Evolutionary conservation across 495 filamentous ascomycete species (phyloP).

Genomic region (Aspergillus funiculosus): DNA sequence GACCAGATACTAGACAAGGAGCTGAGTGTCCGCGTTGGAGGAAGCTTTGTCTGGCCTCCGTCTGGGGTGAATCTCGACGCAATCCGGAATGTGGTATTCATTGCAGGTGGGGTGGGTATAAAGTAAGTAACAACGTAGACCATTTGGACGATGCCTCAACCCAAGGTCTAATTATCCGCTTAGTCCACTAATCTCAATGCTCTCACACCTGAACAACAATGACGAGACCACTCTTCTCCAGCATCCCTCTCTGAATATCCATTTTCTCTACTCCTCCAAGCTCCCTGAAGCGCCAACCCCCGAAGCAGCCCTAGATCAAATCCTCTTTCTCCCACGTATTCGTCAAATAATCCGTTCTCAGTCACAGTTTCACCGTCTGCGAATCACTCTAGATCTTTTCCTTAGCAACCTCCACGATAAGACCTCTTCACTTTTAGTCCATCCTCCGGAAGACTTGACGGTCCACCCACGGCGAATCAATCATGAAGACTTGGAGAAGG

Average conservation of each 20-base stretch:
- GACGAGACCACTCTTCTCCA: slow-evolving; percentile 12
- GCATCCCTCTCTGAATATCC: slow-evolving; percentile 25
- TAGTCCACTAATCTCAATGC: slow-evolving; percentile 56
- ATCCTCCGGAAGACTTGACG: slow-evolving; percentile 26
- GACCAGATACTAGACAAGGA: slow-evolving; percentile 50
- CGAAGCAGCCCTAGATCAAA: slow-evolving; percentile 51
- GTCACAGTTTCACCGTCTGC: slow-evolving; percentile 24
- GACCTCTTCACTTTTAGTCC: slow-evolving; percentile 6
- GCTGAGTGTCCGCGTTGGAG: slow-evolving; percentile 66
- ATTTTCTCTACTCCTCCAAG: slow-evolving; percentile 43
- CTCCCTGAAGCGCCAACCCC: slow-evolving; percentile 27
- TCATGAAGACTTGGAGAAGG: slow-evolving; percentile 44
- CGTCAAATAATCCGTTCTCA: slow-evolving; percentile 36
- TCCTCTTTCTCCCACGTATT: slow-evolving; percentile 54
- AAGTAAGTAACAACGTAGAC: slow-evolving; percentile 44
- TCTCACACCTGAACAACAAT: slow-evolving; percentile 41
- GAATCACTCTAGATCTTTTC: slow-evolving; percentile 36
- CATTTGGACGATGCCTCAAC: neutral
- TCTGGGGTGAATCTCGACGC: slow-evolving; percentile 30
- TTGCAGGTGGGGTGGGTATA: slow-evolving; percentile 81
- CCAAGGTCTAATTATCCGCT: neutral
- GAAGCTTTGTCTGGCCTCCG: slow-evolving; percentile 73
- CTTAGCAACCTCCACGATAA: slow-evolving; percentile 25
- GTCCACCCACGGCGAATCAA: slow-evolving; percentile 45
- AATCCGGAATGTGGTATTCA: slow-evolving; percentile 58